Conservation (phyloP, 441 rosid genomes). For the Eruca vesicaria region DNA sequence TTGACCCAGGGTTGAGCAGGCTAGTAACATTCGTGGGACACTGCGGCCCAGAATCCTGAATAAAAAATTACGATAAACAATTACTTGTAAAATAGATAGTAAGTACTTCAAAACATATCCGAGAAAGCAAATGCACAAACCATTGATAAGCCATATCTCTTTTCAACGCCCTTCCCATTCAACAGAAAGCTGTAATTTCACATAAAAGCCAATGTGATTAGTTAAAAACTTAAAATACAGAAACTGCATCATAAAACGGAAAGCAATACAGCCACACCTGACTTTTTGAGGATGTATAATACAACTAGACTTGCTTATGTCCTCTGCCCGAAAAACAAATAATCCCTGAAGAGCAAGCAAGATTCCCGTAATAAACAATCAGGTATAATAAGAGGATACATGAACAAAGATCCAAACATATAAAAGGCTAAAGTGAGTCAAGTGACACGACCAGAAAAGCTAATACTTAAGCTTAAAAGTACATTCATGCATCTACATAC, state of each 20-base stretch:
- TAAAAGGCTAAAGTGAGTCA: constrained; percentile 7
- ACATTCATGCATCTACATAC: constrained; percentile 1
- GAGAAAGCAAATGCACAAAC: constrained; percentile 43
- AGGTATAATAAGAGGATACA: background rate
- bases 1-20: constrained; percentile 77
- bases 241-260: constrained; percentile 5
- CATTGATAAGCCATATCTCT: constrained; percentile 53
- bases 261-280: constrained; percentile 51
- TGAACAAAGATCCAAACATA: background rate
- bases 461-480: background rate
- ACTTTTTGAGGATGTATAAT: constrained; percentile 76
- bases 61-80: constrained; percentile 4
- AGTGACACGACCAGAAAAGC: constrained; percentile 4
- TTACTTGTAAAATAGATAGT: background rate
- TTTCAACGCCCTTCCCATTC: constrained; percentile 73
- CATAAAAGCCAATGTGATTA: constrained; percentile 19
- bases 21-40: constrained; percentile 64
- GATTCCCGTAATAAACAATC: background rate
- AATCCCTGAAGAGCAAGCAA: constrained; percentile 45
- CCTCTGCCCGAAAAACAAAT: constrained; percentile 68
- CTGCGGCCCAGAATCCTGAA: constrained; percentile 81
- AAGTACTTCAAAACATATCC: background rate
- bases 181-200: constrained; percentile 61
- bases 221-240: background rate
- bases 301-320: constrained; percentile 72